Conservation (phyloP, 371 early-diverging fungal species). For the Neoconidiobolus thromboides region DNA sequence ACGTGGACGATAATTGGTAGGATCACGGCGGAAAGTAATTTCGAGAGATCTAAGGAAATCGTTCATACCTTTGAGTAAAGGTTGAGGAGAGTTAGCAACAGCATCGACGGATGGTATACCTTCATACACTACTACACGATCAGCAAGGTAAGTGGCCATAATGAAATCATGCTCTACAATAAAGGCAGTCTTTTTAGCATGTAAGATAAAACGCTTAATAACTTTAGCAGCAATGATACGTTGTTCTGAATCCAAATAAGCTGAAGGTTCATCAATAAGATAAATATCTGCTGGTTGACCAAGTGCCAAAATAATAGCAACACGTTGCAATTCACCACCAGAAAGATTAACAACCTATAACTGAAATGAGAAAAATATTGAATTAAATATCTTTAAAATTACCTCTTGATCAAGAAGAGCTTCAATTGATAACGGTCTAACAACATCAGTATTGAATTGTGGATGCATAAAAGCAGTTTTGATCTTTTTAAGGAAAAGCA, state of each 20-base stretch:
- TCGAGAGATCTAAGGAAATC: conserved; percentile 85
- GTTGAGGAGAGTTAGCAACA: conserved; percentile 63
- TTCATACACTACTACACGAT: conserved; percentile 96
- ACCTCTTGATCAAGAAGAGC: conserved; percentile 88
- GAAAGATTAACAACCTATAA: conserved; percentile 47
- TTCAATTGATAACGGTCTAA: conserved; percentile 92
- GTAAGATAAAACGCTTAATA: conserved; percentile 96
- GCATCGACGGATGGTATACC: conserved; percentile 88
- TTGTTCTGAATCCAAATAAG: conserved; percentile 99
- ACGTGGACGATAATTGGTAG: conserved; percentile 95
- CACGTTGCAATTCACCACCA: conserved; percentile 99
- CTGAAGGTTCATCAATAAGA: conserved; percentile 98
- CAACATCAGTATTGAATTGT: conserved; percentile 95
- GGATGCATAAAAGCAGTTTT: conserved; percentile 80
- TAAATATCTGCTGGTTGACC: conserved; percentile 97
- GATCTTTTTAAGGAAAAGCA: conserved; percentile 90
- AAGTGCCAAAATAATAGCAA: conserved; percentile 90
- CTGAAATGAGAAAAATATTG: not conserved
- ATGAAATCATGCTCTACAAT: conserved; percentile 99
- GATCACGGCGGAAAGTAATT: conserved; percentile 99
- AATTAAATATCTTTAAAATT: not conserved
- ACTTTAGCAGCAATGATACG: conserved; percentile 98
- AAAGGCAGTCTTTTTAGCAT: conserved; percentile 96
- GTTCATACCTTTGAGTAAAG: conserved; percentile 96
- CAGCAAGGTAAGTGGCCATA: conserved; percentile 99